A percentile compares a stretch with the other conserved stretches of the same genome.
phyloP scores from a whole-genome alignment of 2,329 filamentous ascomycete species.

The Metarhizium humberi region DNA sequence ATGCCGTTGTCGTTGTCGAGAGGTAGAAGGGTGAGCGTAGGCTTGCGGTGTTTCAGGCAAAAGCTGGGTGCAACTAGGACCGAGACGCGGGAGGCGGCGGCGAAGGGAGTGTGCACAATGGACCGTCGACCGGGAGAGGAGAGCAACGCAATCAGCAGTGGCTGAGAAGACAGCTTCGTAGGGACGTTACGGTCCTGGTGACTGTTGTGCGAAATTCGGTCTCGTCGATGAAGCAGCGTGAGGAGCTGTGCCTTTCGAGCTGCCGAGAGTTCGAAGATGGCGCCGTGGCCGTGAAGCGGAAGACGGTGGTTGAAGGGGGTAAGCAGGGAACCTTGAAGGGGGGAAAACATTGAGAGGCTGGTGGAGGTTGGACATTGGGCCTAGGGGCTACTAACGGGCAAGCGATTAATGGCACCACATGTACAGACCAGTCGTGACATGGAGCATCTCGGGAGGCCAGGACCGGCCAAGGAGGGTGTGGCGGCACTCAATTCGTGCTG shows the following conservation, averaged over 20 bases:
- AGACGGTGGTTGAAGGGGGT: neutral
- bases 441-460: neutral
- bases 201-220: neutral
- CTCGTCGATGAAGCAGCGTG: neutral
- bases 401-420: neutral
- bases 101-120: conserved; percentile 3
- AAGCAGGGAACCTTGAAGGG: neutral
- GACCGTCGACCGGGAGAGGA: neutral
- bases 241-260: neutral
- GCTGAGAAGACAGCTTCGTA: neutral
- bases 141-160: neutral
- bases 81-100: conserved; percentile 1
- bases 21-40: conserved; percentile 7
- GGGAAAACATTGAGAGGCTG: neutral
- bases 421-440: neutral
- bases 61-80: conserved; percentile 8
- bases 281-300: conserved; percentile 1
- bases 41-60: conserved; percentile 15
- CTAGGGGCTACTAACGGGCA: neutral
- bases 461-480: neutral
- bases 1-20: conserved; percentile 4
- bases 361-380: conserved; percentile 2
- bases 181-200: neutral
- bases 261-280: neutral
- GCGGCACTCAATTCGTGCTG: no score